Evolutionary conservation across 805 yeast species (phyloP), one percentile per base, ranked within the genome.

Genomic region (Saturnispora bothae): DNA sequence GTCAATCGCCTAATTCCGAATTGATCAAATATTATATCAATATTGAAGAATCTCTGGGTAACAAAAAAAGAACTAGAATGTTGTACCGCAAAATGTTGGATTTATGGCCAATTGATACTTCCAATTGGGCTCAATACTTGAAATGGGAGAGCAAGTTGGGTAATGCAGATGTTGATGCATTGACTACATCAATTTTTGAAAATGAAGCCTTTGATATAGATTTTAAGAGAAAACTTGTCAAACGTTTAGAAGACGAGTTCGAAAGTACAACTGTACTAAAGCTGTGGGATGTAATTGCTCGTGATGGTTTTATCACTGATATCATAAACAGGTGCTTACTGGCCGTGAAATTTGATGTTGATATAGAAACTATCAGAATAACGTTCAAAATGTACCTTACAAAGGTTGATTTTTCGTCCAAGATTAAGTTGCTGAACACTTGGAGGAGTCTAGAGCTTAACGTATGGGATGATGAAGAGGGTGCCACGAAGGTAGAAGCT

Each of bases 41-140:
- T 1, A 46, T 86, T 26, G 96, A 89, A 52, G 63, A 62, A 28
- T 61, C 65, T 38, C 54, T 88, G 33, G 82, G 81, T 27, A 92
- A 86, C 49, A 82, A 82, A 65, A 94, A 81, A 43, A 60, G 96
- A 26, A 86, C 80, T 6, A 61, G 97, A 23, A 75, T 63, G 52
- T 51, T 92, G 3, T 85, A 75, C 53, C 83, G 78, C 45, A 77
- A 73, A 50, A 72, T 70, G 60, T 45, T 83, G n/a, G 78, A 74
- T 45, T 46, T 52, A 2, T 68, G 62, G 45, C 68, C 77, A 0
- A 40, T 45, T 3, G 43, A 63, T 6, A 50, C 65, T 1, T 51
- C 57, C 3, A 64, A 71, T 0, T 77, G 96, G 79, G 49, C 70
- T 3, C 66, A 68, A 4, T 86, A 74, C 59, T 78, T 88, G 1